Base-by-base conservation (phyloP, 371 early-diverging fungal genomes). In the Actinomortierella wolfii region DNA sequence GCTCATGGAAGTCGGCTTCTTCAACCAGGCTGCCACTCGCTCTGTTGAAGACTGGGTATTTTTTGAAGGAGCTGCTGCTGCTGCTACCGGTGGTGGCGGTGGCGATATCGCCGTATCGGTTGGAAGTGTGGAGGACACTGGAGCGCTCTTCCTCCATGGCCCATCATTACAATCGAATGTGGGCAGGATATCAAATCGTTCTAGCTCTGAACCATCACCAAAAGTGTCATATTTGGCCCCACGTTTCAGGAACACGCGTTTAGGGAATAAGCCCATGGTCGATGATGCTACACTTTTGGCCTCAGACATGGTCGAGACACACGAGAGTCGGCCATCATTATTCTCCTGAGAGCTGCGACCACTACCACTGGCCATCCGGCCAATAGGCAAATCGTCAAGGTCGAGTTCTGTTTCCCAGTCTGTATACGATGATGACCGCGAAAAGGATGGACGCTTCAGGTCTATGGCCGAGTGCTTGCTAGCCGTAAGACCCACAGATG, bases 161-260 rank as follows among this genome's bases (percentile, higher is more conserved):
- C 34, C 34, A 11, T 34, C 60, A 2, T 21, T 28, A 8, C 44
- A 3, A 15, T 52, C 59, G 45, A 51, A 58, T 1, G 59, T 65
- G 0, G 61, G 67, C 46, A 71, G 50, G 26, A 61, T 71, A 39
- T 71, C 73, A 40, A 71, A 56, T 8, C 59, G 62, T 6, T 71
- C 73, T 13, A 71, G 51, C 51, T 71, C 73, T 3, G 66, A 66
- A 0, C 73, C 73, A 48, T 71, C 73, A 2, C 73, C 62, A 55
- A 71, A 66, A 23, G 44, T 59, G 25, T 61, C 62, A 24, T 58
- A 54, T 23, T 59, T 66, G 13, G 66, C 56, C 7, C 66, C 65
- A 1, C 59, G 58, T 24, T 62, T 65, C 49, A 71, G 20, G 46
- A 71, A 62, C 34, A 66, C 21, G 3, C 62, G 61, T 13, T 56